Evolutionary conservation across 495 filamentous ascomycete genomes (phyloP).

Genomic region (Lentithecium fluviatile): DNA sequence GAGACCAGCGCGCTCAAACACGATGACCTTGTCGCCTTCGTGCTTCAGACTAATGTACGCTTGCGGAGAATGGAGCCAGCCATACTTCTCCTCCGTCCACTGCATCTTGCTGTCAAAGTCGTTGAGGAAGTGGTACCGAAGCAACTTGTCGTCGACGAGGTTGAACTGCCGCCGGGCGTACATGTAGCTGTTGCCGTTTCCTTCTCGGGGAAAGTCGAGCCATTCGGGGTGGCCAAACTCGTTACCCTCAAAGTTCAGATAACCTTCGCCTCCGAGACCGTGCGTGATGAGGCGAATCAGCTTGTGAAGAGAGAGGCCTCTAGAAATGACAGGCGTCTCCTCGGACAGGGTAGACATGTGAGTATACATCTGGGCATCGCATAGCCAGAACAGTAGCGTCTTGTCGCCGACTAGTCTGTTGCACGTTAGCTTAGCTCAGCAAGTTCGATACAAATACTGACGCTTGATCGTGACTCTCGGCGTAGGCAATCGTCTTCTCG

Average conservation of each 20-base stretch:
- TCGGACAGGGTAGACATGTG: constrained; percentile 87
- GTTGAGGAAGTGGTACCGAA: constrained; percentile 90
- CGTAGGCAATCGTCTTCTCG: constrained; percentile 98
- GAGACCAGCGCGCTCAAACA: constrained; percentile 88
- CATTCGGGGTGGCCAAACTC: constrained; percentile 99
- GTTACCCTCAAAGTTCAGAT: constrained; percentile 98
- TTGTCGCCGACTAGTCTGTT: constrained; percentile 93
- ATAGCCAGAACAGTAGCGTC: constrained; percentile 94
- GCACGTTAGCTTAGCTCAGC: constrained; percentile 40
- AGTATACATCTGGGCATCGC: constrained; percentile 95
- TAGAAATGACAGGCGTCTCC: constrained; percentile 84
- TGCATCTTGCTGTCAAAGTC: constrained; percentile 95
- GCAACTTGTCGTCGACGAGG: constrained; percentile 77
- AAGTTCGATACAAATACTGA: constrained; percentile 51
- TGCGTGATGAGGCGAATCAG: constrained; percentile 95
- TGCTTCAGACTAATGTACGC: constrained; percentile 93
- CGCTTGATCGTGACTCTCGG: constrained; percentile 97
- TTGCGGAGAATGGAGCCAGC: constrained; percentile 85
- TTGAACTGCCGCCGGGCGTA: constrained; percentile 96
- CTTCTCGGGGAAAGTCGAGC: constrained; percentile 95
- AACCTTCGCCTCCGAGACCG: constrained; percentile 91
- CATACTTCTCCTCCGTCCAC: constrained; percentile 77
- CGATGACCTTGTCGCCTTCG: constrained; percentile 89
- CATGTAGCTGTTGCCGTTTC: constrained; percentile 95
- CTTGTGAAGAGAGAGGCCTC: constrained; percentile 91